phyloP scores from a whole-genome alignment of 306 rosid genomes.

The Dalbergia cochinchinensis region DNA sequence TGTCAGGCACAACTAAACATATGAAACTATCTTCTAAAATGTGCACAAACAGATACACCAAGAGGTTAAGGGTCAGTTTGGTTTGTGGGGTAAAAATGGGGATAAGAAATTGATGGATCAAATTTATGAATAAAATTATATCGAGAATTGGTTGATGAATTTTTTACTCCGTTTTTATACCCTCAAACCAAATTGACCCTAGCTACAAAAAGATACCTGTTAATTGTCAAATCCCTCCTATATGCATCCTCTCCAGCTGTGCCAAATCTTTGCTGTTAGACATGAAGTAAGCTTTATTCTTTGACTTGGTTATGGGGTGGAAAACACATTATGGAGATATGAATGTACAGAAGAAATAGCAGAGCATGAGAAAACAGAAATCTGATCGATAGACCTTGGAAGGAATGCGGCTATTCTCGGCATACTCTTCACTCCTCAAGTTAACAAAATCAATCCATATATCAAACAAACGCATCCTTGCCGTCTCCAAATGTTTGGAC shows the following conservation, averaged over 20 bases:
- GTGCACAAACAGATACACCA: background rate
- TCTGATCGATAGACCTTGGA: conserved; percentile 57
- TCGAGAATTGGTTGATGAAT: too few species aligned
- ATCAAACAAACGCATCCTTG: conserved; percentile 89
- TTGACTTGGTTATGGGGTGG: conserved; percentile 21
- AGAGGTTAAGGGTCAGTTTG: too few species aligned
- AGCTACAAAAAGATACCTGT: conserved; percentile 64
- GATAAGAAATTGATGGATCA: too few species aligned
- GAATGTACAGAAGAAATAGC: background rate
- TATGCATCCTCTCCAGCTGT: conserved; percentile 93
- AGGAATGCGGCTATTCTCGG: conserved; percentile 94
- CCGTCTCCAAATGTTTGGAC: conserved; percentile 97
- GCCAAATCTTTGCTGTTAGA: conserved; percentile 84
- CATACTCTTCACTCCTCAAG: conserved; percentile 84
- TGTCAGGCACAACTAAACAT: conserved; percentile 51
- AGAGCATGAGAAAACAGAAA: conserved; percentile 14
- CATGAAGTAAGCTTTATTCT: conserved; percentile 42
- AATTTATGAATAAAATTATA: too few species aligned
- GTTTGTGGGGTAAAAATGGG: too few species aligned
- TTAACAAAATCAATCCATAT: conserved; percentile 95
- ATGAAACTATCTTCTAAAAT: conserved; percentile 36
- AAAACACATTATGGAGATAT: background rate
- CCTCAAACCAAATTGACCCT: too few species aligned
- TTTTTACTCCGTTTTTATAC: too few species aligned
- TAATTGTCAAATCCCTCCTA: conserved; percentile 95